Conservation (phyloP, 2,329 filamentous ascomycete genomes). For the Orbilia brochopaga region DNA sequence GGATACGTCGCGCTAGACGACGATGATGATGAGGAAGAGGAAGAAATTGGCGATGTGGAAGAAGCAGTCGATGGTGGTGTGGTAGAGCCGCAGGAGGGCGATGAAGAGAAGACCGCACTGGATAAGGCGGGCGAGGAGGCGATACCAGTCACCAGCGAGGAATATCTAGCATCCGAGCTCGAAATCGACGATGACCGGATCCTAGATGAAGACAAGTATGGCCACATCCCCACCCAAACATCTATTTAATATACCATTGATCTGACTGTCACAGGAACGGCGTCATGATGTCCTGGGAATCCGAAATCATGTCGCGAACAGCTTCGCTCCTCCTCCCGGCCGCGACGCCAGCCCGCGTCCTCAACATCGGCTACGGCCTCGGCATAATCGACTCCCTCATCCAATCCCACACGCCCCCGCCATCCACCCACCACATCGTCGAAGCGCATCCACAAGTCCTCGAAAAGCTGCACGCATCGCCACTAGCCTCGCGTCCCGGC, state of each 20-base stretch:
- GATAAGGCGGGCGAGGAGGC: constrained; percentile 54
- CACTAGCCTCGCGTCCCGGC: constrained; percentile 68
- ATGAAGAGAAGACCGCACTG: constrained; percentile 52
- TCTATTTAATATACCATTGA: constrained; percentile 70
- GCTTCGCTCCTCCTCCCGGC: constrained; percentile 24
- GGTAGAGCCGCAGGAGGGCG: constrained; percentile 54
- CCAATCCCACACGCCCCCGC: constrained; percentile 69
- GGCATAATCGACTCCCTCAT: constrained; percentile 84
- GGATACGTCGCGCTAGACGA: constrained; percentile 77
- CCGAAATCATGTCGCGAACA: constrained; percentile 71
- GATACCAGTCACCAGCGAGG: constrained; percentile 53
- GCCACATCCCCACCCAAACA: constrained; percentile 60
- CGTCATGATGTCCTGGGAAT: constrained; percentile 95
- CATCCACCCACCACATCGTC: constrained; percentile 78
- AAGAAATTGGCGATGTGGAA: constrained; percentile 59
- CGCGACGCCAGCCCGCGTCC: constrained; percentile 62
- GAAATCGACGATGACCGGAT: constrained; percentile 55
- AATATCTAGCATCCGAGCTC: constrained; percentile 31
- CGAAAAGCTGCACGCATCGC: constrained; percentile 69
- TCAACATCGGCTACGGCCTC: constrained; percentile 92
- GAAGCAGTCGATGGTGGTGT: constrained; percentile 50
- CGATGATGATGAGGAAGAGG: constrained; percentile 59
- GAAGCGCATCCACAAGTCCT: constrained; percentile 83
- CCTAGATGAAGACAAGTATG: constrained; percentile 56
- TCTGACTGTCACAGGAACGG: constrained; percentile 76